Evolutionary conservation across 2,329 filamentous ascomycete species (phyloP), one percentile per base, ranked within the genome.

Genomic region (Talaromyces sp.): DNA sequence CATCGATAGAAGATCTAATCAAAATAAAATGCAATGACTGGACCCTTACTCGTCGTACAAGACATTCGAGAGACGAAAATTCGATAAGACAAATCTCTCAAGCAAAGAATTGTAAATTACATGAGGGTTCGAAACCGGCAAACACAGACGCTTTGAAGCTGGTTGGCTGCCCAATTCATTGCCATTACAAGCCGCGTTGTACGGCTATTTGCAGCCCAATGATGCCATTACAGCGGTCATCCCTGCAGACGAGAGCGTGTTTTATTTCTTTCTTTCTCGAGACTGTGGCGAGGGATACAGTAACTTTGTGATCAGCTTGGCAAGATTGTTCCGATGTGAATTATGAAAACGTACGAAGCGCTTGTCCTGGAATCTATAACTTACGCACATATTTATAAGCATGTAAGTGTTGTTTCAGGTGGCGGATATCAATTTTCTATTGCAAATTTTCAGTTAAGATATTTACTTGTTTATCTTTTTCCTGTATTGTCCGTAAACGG

Each of bases 201-300:
- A 57, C 55, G 25, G 55, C 55, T 40, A 58, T 53, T 58, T 41
- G 57, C 57, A 56, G 57, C 57, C 57, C 57, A 56, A 59, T 55
- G 53, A 41, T 53, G 40, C 36, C 48, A 46, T 55, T 39, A 56
- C 57, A 51, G 53, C 57, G 57, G 37, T 46, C 57, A 59, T 59
- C 57, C 57, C 57, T 59, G 57, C 50, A 53, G 22, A 17, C 25
- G 25, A 52, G 28, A 36, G 52, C 50, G 50, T 11, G 22, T 17
- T 31, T n/a, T n/a, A n/a, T n/a, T n/a, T n/a, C n/a, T n/a, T n/a
- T n/a, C n/a, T n/a, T 31, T 37, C 36, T 55, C 19, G 28, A 35
- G 28, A 17, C 22, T 28, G 51, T 53, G 35, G 35, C 35, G 35
- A 40, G 10, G 35, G 6, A 7, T 31, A 46, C 10, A 15, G 25